Percentiles rank a stretch among this genome's conserved stretches.
These are phyloP conservation scores for Paecilomyces sp. DNA, from an alignment of 2,329 filamentous ascomycete species.

Conservation along the genomic window DNA sequence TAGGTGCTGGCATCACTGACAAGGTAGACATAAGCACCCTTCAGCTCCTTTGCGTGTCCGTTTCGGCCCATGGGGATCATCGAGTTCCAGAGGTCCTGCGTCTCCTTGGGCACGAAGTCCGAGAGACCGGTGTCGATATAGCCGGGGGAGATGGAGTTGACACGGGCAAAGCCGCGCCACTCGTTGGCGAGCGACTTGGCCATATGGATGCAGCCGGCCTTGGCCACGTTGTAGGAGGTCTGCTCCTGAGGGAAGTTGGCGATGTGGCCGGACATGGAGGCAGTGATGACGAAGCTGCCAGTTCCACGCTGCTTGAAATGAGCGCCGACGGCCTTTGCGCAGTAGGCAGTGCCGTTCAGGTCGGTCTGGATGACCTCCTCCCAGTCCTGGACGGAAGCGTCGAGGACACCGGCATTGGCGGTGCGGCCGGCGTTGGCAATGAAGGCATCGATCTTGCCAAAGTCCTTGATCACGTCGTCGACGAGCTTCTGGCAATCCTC, in stretches of 20 bases:
- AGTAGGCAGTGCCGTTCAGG: conserved; percentile 78
- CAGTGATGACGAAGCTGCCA: conserved; percentile 59
- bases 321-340: conserved; percentile 77
- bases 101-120: conserved; percentile 56
- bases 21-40: conserved; percentile 50
- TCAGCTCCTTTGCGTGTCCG: conserved; percentile 59
- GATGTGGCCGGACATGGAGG: conserved; percentile 54
- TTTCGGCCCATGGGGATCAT: conserved; percentile 57
- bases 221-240: conserved; percentile 58
- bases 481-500: conserved; percentile 51
- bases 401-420: conserved; percentile 60
- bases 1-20: conserved; percentile 43
- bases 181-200: conserved; percentile 60
- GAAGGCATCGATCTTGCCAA: conserved; percentile 62
- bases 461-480: conserved; percentile 57
- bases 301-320: conserved; percentile 63
- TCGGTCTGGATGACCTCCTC: conserved; percentile 79
- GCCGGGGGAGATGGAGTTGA: conserved; percentile 61
- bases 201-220: conserved; percentile 61
- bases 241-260: conserved; percentile 58
- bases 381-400: conserved; percentile 63
- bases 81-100: conserved; percentile 50
- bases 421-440: conserved; percentile 66
- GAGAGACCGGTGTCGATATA: conserved; percentile 63
- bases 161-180: conserved; percentile 62